A percentile compares a stretch with the other conserved stretches of the same genome.
These are phyloP conservation scores for Talaromyces sp. DNA, from an alignment of 2,329 filamentous ascomycete genomes.

Conservation along the genomic window DNA sequence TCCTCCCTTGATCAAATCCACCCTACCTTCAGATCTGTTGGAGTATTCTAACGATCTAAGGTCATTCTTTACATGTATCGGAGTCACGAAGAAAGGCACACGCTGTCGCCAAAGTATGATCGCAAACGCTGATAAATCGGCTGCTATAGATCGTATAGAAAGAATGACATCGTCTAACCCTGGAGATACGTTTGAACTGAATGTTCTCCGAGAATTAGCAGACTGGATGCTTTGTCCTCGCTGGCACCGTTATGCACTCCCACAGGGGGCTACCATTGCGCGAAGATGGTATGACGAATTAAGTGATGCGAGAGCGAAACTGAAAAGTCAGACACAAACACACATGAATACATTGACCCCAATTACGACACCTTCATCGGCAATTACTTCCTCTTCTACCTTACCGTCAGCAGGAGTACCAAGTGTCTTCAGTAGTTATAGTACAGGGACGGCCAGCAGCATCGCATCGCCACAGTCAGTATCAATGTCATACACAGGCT, in stretches of 20 bases:
- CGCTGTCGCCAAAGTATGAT: slow-evolving; percentile 8
- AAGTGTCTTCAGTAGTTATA: background rate
- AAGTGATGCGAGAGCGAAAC: slow-evolving; percentile 2
- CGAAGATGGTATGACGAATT: slow-evolving; percentile 6
- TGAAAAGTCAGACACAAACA: background rate
- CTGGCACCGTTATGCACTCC: slow-evolving; percentile 4
- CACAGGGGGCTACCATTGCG: slow-evolving; percentile 9
- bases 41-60: slow-evolving; percentile 3
- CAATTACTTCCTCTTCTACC: background rate
- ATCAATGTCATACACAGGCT: background rate
- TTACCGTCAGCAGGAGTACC: background rate
- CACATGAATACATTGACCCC: background rate
- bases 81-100: slow-evolving; percentile 3
- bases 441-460: slow-evolving; percentile 1
- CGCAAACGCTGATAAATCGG: background rate
- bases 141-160: background rate
- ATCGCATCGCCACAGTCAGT: slow-evolving; percentile 1
- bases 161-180: slow-evolving; percentile 1
- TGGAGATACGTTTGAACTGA: slow-evolving; percentile 1
- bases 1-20: background rate
- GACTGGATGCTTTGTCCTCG: slow-evolving; percentile 13
- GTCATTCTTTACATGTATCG: slow-evolving; percentile 10
- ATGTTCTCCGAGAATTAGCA: slow-evolving; percentile 8
- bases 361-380: background rate
- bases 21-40: slow-evolving; percentile 2